phyloP scores from a whole-genome alignment of 208 protist genomes.

The Trypanosoma cruzi region DNA sequence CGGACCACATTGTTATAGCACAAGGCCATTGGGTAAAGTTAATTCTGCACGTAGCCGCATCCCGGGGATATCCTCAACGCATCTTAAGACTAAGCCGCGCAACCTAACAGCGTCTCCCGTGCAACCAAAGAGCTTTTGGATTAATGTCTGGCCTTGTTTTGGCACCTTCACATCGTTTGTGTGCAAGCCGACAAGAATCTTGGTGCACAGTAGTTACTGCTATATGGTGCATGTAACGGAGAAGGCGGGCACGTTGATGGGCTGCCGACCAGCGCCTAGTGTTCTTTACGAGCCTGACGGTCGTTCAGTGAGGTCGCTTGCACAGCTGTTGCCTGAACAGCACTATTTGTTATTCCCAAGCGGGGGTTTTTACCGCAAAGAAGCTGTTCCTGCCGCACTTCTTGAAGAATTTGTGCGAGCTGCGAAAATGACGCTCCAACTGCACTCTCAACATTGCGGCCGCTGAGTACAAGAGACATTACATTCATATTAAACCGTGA shows the following conservation, averaged over 20 bases:
- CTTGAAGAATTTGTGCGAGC: slow-evolving; percentile 37
- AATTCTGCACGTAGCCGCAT: neutral
- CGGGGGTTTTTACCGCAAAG: slow-evolving; percentile 44
- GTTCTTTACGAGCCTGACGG: slow-evolving; percentile 57
- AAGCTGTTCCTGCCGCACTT: slow-evolving; percentile 41
- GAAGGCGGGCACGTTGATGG: slow-evolving; percentile 32
- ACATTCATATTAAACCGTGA: neutral
- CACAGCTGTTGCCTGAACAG: slow-evolving; percentile 36
- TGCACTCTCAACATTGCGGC: neutral
- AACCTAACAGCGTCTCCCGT: neutral
- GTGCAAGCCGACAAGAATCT: slow-evolving; percentile 28
- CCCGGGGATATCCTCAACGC: neutral
- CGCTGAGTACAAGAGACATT: slow-evolving; percentile 3
- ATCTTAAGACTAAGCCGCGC: neutral
- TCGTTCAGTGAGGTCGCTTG: slow-evolving; percentile 24
- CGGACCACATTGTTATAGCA: neutral
- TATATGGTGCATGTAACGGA: slow-evolving; percentile 60
- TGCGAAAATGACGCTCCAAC: slow-evolving; percentile 20
- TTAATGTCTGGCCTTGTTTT: slow-evolving; percentile 66
- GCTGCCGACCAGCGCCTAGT: slow-evolving; percentile 48
- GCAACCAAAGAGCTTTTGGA: slow-evolving; percentile 39
- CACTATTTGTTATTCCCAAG: slow-evolving; percentile 65
- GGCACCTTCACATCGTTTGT: slow-evolving; percentile 25
- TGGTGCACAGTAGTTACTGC: slow-evolving; percentile 34
- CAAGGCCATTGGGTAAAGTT: neutral